Evolutionary conservation across 805 yeast genomes (phyloP).

Genomic region (Teunomyces atbi): DNA sequence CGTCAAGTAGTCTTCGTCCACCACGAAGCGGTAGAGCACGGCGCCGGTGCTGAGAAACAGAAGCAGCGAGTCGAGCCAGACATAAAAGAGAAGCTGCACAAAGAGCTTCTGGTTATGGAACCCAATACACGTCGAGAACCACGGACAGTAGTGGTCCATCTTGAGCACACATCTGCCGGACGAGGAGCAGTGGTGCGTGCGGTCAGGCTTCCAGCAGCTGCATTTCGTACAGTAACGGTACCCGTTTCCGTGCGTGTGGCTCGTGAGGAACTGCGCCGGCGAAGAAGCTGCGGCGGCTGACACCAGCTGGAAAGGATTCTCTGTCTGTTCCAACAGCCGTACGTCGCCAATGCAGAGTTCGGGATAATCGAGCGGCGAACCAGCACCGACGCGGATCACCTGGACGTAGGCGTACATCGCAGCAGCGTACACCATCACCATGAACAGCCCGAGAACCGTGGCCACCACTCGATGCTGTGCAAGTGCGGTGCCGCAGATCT

Average conservation of each 20-base stretch:
- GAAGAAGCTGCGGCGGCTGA: constrained; percentile 15
- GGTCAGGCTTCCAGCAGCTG: constrained; percentile 57
- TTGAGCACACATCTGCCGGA: constrained; percentile 46
- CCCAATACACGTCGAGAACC: constrained; percentile 91
- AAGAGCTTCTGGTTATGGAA: constrained; percentile 77
- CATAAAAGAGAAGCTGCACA: constrained; percentile 65
- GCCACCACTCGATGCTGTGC: background rate
- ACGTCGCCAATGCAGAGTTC: constrained; percentile 34
- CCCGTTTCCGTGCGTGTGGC: constrained; percentile 38
- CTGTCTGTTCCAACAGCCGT: constrained; percentile 9
- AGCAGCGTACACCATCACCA: constrained; percentile 29
- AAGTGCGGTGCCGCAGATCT: constrained; percentile 18
- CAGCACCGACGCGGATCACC: constrained; percentile 57
- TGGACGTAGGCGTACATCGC: constrained; percentile 52
- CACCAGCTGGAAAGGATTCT: background rate
- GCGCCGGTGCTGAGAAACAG: constrained; percentile 38
- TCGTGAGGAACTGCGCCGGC: constrained; percentile 33
- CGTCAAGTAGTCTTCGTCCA: constrained; percentile 33
- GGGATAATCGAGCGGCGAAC: constrained; percentile 60
- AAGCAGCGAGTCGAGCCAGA: constrained; percentile 36
- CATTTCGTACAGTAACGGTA: constrained; percentile 59
- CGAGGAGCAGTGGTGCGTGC: constrained; percentile 56
- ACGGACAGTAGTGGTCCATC: constrained; percentile 75
- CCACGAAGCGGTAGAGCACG: constrained; percentile 51
- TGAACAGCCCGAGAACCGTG: constrained; percentile 8